Evolutionary conservation across 495 filamentous ascomycete genomes (phyloP), one percentile per base, ranked within the genome.

Genomic region (Penicillium goetzii): DNA sequence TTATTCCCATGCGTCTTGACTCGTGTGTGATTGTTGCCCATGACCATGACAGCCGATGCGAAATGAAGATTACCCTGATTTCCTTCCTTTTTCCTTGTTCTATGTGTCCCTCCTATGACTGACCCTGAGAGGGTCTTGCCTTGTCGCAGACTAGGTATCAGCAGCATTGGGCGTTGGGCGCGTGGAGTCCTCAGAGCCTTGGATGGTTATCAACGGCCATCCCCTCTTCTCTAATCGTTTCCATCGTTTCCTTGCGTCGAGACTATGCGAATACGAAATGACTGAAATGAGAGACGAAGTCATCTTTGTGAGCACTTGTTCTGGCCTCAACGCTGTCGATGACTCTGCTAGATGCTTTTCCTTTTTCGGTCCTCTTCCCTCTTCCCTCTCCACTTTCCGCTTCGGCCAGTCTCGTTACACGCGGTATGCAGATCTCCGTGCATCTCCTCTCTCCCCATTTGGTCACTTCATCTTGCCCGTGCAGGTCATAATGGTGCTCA

Each of bases 41-140:
- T 76, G 74, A 79, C 72, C 70, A 71, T 74, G 72, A 75, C 68
- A 73, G 76, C 76, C 68, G 74, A 74, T 73, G 70, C 71, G 73
- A 72, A 73, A 76, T 72, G 69, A 71, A 69, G 67, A 72, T 62
- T 67, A 67, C 63, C 63, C 65, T 61, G 61, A 71, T 66, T 69
- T 62, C 53, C 56, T 49, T 67, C 55, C 60, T 45, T 43, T 65
- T 62, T 47, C 40, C 64, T 47, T 61, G 52, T 56, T 57, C 45
- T 52, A 17, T n/a, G 43, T 64, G 11, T 38, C 55, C 54, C 60
- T 63, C 54, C 60, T 61, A 12, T 56, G 54, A 60, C 56, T 49
- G 59, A 56, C 56, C 55, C 55, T 41, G 34, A 50, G 38, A 56
- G 58, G n/a, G 25, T 56, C 40, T 56, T 64, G 54, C 63, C 63